Evolutionary conservation across 805 yeast genomes (phyloP).

Genomic region (Jamesozyma spencerorum): DNA sequence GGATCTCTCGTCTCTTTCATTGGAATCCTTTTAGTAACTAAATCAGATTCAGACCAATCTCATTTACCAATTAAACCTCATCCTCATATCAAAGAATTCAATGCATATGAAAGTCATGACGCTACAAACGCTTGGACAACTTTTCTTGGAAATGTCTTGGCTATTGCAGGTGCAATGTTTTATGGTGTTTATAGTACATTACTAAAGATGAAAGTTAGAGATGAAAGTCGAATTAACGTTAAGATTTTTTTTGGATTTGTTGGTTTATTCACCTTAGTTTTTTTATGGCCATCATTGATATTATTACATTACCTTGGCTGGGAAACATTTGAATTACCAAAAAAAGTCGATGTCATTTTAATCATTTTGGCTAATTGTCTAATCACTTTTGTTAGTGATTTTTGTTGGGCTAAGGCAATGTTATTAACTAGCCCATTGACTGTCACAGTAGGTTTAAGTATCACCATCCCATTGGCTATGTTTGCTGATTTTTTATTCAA

Average conservation of each 20-base stretch:
- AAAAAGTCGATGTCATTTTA: slow-evolving; percentile 38
- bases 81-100: not conserved
- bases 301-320: slow-evolving; percentile 52
- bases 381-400: slow-evolving; percentile 80
- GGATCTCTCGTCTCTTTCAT: slow-evolving; percentile 65
- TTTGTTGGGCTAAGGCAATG: slow-evolving; percentile 94
- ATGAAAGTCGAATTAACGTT: slow-evolving; percentile 72
- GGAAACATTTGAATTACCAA: slow-evolving; percentile 70
- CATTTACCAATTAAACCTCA: slow-evolving; percentile 6
- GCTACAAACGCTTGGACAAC: slow-evolving; percentile 26
- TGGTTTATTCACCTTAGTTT: slow-evolving; percentile 67
- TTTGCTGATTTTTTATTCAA: slow-evolving; percentile 76
- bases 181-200: slow-evolving; percentile 88
- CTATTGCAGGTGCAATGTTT: slow-evolving; percentile 76
- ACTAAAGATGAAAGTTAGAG: slow-evolving; percentile 60
- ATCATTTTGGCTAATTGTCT: slow-evolving; percentile 58
- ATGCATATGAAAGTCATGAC: slow-evolving; percentile 8
- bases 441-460: slow-evolving; percentile 87
- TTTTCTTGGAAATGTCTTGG: slow-evolving; percentile 67
- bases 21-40: slow-evolving; percentile 76
- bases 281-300: slow-evolving; percentile 75
- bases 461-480: slow-evolving; percentile 93
- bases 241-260: slow-evolving; percentile 90
- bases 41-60: slow-evolving; percentile 42
- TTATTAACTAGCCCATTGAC: slow-evolving; percentile 87